Conservation (phyloP, 2,329 filamentous ascomycete species). For the Ampelomyces quisqualis region DNA sequence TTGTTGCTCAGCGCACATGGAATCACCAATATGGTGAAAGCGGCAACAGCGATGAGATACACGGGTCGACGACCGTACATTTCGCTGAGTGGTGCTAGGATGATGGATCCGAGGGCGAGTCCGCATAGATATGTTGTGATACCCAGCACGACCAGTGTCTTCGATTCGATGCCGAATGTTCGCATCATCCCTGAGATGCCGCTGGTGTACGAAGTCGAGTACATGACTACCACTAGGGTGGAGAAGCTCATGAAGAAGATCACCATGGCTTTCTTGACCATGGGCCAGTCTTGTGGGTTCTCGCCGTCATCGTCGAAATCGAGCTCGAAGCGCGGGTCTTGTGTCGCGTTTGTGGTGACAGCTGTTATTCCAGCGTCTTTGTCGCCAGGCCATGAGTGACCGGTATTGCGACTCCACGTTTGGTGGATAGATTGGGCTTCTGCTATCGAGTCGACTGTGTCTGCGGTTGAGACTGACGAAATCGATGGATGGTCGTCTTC, state of each 20-base stretch:
- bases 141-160: slow-evolving; percentile 69
- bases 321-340: slow-evolving; percentile 67
- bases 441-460: slow-evolving; percentile 19
- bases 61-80: slow-evolving; percentile 67
- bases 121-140: slow-evolving; percentile 78
- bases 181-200: slow-evolving; percentile 67
- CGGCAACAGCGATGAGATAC: slow-evolving; percentile 64
- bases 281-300: slow-evolving; percentile 69
- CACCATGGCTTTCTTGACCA: slow-evolving; percentile 58
- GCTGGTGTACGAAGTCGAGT: slow-evolving; percentile 77
- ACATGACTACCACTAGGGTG: slow-evolving; percentile 54
- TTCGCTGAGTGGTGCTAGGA: slow-evolving; percentile 73
- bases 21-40: slow-evolving; percentile 69
- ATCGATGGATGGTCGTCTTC: slow-evolving; percentile 26
- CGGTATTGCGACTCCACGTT: slow-evolving; percentile 39
- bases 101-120: slow-evolving; percentile 67
- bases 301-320: slow-evolving; percentile 63
- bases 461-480: slow-evolving; percentile 28
- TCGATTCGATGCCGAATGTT: slow-evolving; percentile 61
- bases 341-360: slow-evolving; percentile 41
- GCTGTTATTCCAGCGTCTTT: slow-evolving; percentile 29
- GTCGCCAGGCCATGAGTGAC: slow-evolving; percentile 29
- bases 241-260: slow-evolving; percentile 59
- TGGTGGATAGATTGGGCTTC: slow-evolving; percentile 35
- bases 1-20: slow-evolving; percentile 70